Conservation (phyloP, 2,329 filamentous ascomycete genomes). For the Leptodontidium sp. region DNA sequence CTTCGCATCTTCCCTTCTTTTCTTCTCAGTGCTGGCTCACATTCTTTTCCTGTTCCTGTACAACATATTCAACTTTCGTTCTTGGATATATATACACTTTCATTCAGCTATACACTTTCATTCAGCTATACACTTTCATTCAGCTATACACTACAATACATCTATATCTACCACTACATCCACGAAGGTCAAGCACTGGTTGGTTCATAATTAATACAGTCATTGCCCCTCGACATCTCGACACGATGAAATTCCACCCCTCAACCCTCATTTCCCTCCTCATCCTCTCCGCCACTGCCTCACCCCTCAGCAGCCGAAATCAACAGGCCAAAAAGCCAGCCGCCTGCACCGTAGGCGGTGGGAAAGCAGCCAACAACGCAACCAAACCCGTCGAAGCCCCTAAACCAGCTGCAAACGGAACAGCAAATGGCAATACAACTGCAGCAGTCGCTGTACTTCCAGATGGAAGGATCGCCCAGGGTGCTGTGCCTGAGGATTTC, state of each 20-base stretch:
- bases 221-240: not conserved
- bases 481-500: slow-evolving; percentile 35
- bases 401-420: not conserved
- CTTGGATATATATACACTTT: not conserved
- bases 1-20: not conserved
- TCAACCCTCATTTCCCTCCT: slow-evolving; percentile 9
- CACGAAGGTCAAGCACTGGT: not conserved
- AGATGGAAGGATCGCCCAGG: slow-evolving; percentile 29
- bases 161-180: not conserved
- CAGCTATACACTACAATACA: too few relatives aligned
- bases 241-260: slow-evolving; percentile 13
- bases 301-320: slow-evolving; percentile 1
- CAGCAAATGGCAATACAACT: not conserved
- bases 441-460: not conserved
- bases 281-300: not conserved
- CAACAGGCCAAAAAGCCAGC: not conserved
- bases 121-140: not conserved
- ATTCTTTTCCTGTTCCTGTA: slow-evolving; percentile 4
- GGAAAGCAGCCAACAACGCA: not conserved
- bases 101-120: too few relatives aligned
- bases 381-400: not conserved
- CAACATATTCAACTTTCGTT: not conserved
- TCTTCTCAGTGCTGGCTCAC: slow-evolving; percentile 17
- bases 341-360: not conserved
- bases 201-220: slow-evolving; percentile 15